These are phyloP conservation scores for Daedaleopsis nitida DNA, from an alignment of 768 basidiomycete species.

Conservation along the genomic window DNA sequence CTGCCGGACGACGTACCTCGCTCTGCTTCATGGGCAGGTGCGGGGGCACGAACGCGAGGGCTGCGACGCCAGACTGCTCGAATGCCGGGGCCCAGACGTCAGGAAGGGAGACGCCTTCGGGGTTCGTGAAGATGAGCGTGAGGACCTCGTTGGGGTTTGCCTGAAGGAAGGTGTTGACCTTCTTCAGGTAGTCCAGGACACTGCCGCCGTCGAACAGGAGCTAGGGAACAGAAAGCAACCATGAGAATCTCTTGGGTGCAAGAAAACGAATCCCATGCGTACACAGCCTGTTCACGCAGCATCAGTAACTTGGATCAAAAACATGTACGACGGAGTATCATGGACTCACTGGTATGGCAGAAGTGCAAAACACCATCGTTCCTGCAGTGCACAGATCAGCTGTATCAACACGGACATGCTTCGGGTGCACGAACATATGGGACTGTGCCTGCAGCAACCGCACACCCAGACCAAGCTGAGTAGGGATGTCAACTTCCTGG, in stretches of 20 bases:
- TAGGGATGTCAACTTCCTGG: slow-evolving; percentile 52
- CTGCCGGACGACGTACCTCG: slow-evolving; percentile 18
- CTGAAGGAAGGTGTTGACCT: slow-evolving; percentile 54
- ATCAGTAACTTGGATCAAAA: not conserved
- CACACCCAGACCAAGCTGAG: slow-evolving; percentile 53
- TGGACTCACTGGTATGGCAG: slow-evolving; percentile 61
- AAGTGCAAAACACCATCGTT: slow-evolving; percentile 55
- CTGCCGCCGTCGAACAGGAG: slow-evolving; percentile 56
- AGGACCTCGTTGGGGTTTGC: slow-evolving; percentile 67
- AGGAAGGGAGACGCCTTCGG: slow-evolving; percentile 51
- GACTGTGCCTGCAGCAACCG: slow-evolving; percentile 61
- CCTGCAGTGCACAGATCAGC: slow-evolving; percentile 13
- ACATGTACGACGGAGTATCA: slow-evolving; percentile 1
- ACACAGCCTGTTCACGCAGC: slow-evolving; percentile 19
- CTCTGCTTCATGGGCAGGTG: slow-evolving; percentile 25
- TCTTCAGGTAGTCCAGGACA: slow-evolving; percentile 37
- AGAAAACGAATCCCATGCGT: too few species aligned
- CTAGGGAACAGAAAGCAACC: slow-evolving; percentile 15
- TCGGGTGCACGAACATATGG: slow-evolving; percentile 19
- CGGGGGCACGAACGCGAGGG: slow-evolving; percentile 53
- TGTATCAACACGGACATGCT: not conserved
- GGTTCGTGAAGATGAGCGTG: slow-evolving; percentile 69
- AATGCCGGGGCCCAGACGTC: slow-evolving; percentile 57
- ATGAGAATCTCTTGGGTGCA: too few species aligned
- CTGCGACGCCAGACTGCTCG: slow-evolving; percentile 45